Percentiles rank a stretch among this genome's conserved stretches.
These are phyloP conservation scores for Phytopythium boreale DNA, from an alignment of 352 stramenopile species.

Conservation along the genomic window DNA sequence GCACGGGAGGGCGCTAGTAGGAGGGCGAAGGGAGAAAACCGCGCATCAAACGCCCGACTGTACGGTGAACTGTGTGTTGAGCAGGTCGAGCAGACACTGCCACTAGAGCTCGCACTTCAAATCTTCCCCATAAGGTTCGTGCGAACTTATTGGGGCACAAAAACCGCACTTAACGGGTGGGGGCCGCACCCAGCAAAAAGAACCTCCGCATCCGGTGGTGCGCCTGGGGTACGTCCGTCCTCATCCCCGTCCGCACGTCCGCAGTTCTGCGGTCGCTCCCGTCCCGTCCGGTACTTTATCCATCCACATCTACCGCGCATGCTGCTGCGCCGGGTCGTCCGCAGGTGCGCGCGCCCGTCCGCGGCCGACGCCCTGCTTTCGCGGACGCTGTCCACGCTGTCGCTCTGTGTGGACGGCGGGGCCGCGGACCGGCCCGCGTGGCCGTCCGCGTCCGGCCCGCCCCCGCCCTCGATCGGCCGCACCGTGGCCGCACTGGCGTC, in stretches of 20 bases:
- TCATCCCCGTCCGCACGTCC: background rate
- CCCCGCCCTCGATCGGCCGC: background rate
- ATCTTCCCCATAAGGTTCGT: no score
- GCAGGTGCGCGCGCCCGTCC: background rate
- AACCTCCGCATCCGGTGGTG: conserved; percentile 2
- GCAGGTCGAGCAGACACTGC: no score
- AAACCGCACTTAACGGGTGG: background rate
- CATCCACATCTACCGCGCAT: background rate
- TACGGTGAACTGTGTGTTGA: no score
- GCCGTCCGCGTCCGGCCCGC: background rate
- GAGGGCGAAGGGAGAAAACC: no score
- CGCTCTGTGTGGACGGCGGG: background rate
- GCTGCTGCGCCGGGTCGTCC: background rate
- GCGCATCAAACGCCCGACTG: no score
- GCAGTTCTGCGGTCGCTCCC: background rate
- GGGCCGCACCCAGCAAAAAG: background rate
- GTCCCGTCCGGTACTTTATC: background rate
- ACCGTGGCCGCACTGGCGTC: background rate
- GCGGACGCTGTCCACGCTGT: background rate
- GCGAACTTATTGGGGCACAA: background rate
- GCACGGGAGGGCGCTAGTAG: background rate
- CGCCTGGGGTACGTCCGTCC: background rate
- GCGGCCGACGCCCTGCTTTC: background rate
- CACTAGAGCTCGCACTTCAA: background rate
- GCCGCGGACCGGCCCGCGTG: background rate